These are phyloP conservation scores for Globisporangium splendens DNA, from an alignment of 352 stramenopile species.

Conservation along the genomic window DNA sequence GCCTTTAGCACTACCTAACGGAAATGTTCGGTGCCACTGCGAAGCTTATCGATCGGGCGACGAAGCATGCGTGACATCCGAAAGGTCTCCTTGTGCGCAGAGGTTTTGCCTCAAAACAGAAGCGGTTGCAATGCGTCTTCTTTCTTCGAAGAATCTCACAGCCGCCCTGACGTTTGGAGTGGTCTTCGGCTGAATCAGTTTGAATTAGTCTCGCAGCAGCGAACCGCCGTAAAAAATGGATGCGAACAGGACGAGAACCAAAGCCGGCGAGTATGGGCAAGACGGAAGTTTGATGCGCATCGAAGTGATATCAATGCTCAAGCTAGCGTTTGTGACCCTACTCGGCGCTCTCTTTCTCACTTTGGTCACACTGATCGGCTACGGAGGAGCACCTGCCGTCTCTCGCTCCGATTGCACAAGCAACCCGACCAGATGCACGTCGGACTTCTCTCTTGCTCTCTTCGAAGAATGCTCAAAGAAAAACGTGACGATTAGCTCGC, in stretches of 20 bases:
- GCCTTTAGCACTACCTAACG: neutral
- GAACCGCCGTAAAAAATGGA: neutral
- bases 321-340: slow-evolving; percentile 30
- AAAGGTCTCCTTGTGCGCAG: neutral
- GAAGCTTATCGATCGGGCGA: slow-evolving; percentile 6
- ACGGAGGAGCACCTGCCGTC: slow-evolving; percentile 29
- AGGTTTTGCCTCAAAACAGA: neutral
- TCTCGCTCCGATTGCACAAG: slow-evolving; percentile 51
- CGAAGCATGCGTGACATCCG: neutral
- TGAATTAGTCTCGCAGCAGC: no score
- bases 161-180: neutral
- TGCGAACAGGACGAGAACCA: slow-evolving; percentile 22
- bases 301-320: slow-evolving; percentile 59
- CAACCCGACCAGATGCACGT: slow-evolving; percentile 41
- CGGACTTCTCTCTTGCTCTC: slow-evolving; percentile 38
- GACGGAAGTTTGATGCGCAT: slow-evolving; percentile 65
- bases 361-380: slow-evolving; percentile 49
- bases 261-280: slow-evolving; percentile 6
- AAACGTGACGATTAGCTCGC: slow-evolving; percentile 4
- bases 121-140: neutral
- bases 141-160: neutral
- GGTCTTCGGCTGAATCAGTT: no score
- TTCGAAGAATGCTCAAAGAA: slow-evolving; percentile 29
- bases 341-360: slow-evolving; percentile 26
- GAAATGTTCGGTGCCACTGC: no score